These are phyloP conservation scores for Phytopythium cucurbitacearum DNA, from an alignment of 352 stramenopile genomes.

Conservation along the genomic window DNA sequence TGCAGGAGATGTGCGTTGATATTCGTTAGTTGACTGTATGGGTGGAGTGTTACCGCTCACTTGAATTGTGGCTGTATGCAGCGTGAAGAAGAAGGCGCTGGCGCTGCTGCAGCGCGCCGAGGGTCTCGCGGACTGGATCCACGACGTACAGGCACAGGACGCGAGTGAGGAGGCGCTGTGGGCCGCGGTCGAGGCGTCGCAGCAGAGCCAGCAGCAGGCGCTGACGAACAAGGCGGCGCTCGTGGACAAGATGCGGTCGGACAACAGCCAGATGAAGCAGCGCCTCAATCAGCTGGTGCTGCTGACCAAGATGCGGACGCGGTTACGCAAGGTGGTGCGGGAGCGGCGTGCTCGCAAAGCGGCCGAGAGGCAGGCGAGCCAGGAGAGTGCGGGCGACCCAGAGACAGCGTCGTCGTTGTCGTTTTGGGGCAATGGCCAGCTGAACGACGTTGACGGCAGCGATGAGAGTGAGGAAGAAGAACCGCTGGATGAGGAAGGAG, in stretches of 20 bases:
- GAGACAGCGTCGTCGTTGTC: slow-evolving; percentile 7
- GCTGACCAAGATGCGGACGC: slow-evolving; percentile 48
- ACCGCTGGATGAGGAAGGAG: slow-evolving; percentile 8
- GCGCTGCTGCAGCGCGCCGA: slow-evolving; percentile 71
- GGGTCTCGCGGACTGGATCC: slow-evolving; percentile 59
- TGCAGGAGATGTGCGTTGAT: slow-evolving; percentile 61
- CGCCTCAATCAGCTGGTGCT: slow-evolving; percentile 59
- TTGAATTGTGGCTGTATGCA: slow-evolving; percentile 5
- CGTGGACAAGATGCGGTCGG: slow-evolving; percentile 52
- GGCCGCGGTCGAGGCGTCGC: slow-evolving; percentile 40
- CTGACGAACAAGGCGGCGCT: slow-evolving; percentile 57
- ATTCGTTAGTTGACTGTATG: too few species aligned
- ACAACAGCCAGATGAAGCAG: slow-evolving; percentile 57
- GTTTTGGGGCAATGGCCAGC: slow-evolving; percentile 9
- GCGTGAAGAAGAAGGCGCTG: slow-evolving; percentile 74
- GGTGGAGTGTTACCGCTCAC: background rate
- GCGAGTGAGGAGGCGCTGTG: slow-evolving; percentile 27
- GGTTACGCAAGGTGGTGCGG: slow-evolving; percentile 44
- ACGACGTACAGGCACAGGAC: slow-evolving; percentile 28
- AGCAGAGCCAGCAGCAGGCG: slow-evolving; percentile 31
- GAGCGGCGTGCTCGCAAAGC: slow-evolving; percentile 47
- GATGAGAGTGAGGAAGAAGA: slow-evolving; percentile 12
- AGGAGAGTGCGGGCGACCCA: slow-evolving; percentile 5
- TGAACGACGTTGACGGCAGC: slow-evolving; percentile 21
- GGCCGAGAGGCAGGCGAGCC: slow-evolving; percentile 9